phyloP scores from a whole-genome alignment of 2,329 filamentous ascomycete genomes.

The Sodiomyces alkalinus region DNA sequence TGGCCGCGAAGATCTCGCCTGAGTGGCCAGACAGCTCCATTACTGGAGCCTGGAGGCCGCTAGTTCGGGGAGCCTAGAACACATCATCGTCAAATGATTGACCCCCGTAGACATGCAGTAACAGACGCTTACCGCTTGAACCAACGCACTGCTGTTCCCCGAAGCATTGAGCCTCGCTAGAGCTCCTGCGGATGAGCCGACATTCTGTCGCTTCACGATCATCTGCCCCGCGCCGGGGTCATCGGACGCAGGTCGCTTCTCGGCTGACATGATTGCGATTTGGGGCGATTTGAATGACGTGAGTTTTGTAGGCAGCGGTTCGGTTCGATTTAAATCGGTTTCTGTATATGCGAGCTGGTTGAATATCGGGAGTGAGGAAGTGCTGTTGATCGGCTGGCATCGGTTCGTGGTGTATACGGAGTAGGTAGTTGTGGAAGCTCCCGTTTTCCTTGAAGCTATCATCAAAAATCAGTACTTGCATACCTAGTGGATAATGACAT shows the following conservation, averaged over 20 bases:
- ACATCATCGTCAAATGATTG: no score
- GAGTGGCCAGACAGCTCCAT: slow-evolving; percentile 77
- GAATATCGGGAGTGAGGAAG: no score
- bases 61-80: slow-evolving; percentile 58
- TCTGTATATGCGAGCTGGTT: no score
- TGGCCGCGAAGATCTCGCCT: slow-evolving; percentile 82
- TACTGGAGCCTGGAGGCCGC: slow-evolving; percentile 72
- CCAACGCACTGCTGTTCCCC: slow-evolving; percentile 26
- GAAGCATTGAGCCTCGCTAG: slow-evolving; percentile 36
- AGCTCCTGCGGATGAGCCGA: slow-evolving; percentile 31
- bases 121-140: slow-evolving; percentile 38
- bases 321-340: background rate
- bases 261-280: slow-evolving; percentile 57
- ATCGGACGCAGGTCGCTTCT: slow-evolving; percentile 82
- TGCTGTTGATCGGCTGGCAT: no score
- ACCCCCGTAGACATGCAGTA: no score
- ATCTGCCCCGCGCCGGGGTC: slow-evolving; percentile 68
- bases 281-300: no score
- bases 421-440: no score
- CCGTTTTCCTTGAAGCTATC: no score
- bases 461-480: no score
- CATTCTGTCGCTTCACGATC: slow-evolving; percentile 79
- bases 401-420: no score
- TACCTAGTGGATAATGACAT: no score
- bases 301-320: no score